Conservation (phyloP, 768 basidiomycete genomes). For the Hericium erinaceus region DNA sequence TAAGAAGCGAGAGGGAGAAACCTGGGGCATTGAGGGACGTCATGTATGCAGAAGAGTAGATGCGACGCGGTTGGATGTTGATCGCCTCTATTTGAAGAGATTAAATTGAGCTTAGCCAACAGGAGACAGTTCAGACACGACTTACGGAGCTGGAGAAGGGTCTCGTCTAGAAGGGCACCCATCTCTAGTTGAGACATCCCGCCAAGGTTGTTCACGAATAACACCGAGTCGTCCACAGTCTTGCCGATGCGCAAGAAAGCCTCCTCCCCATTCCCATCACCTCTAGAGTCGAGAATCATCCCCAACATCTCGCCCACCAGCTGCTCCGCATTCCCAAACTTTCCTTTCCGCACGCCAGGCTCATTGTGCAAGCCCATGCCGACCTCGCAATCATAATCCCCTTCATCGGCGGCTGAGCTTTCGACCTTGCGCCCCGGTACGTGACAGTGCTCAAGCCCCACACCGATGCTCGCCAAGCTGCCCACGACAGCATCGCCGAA, state of each 20-base stretch:
- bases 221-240: conserved; percentile 22
- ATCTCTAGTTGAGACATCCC: conserved; percentile 42
- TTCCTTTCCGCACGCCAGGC: conserved; percentile 25
- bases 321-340: conserved; percentile 17
- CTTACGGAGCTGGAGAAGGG: conserved; percentile 34
- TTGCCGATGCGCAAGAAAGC: conserved; percentile 8
- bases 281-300: conserved; percentile 20
- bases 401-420: not conserved
- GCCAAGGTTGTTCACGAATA: conserved; percentile 50
- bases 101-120: not conserved
- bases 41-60: conserved; percentile 45
- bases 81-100: conserved; percentile 17
- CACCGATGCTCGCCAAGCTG: conserved; percentile 26
- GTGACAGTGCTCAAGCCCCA: conserved; percentile 46
- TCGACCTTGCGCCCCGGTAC: conserved; percentile 34
- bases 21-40: conserved; percentile 55
- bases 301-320: conserved; percentile 22
- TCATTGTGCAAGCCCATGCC: conserved; percentile 53
- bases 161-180: conserved; percentile 38
- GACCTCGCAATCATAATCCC: conserved; percentile 28
- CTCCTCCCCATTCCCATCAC: conserved; percentile 6
- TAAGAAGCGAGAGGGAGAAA: conserved; percentile 43
- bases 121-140: not conserved
- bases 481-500: conserved; percentile 25
- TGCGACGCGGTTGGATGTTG: conserved; percentile 28